Percentiles rank a stretch among this genome's conserved stretches.
phyloP scores from a whole-genome alignment of 2,329 filamentous ascomycete genomes.

The Coleophoma eucalyptorum region DNA sequence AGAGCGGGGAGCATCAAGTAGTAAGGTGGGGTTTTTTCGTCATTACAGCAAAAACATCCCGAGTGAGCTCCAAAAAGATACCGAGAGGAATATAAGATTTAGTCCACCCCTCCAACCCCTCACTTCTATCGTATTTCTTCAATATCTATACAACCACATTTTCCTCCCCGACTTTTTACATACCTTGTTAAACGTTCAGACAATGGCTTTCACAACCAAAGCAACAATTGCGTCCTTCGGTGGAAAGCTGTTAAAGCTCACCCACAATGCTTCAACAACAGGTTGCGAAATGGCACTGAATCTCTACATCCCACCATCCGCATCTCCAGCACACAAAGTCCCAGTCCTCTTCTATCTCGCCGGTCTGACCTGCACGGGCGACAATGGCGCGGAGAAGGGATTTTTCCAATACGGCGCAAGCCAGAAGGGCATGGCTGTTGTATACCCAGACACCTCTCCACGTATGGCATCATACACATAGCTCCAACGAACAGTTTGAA shows the following conservation, averaged over 20 bases:
- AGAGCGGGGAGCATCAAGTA: not conserved
- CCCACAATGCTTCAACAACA: conserved; percentile 75
- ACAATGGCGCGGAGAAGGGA: conserved; percentile 78
- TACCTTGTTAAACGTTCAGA: conserved; percentile 13
- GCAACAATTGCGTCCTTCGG: conserved; percentile 88
- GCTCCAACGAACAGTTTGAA: not conserved
- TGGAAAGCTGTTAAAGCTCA: conserved; percentile 91
- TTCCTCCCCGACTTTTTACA: not conserved
- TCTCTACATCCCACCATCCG: conserved; percentile 80
- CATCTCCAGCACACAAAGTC: conserved; percentile 54
- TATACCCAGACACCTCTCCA: conserved; percentile 94
- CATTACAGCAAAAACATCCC: not conserved
- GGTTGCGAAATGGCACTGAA: conserved; percentile 90
- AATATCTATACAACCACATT: not conserved
- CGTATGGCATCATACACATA: conserved; percentile 42
- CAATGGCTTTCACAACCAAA: conserved; percentile 84
- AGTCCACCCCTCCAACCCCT: not conserved
- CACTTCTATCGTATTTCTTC: not conserved
- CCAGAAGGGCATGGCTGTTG: conserved; percentile 79
- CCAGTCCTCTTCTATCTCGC: conserved; percentile 92
- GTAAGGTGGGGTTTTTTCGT: not conserved
- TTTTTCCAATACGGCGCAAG: conserved; percentile 87
- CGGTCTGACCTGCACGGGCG: conserved; percentile 89
- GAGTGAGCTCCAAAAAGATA: not conserved
- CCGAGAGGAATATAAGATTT: not conserved